phyloP scores from a whole-genome alignment of 192 early-diverging fungal genomes.

The Gonapodya sp. region DNA sequence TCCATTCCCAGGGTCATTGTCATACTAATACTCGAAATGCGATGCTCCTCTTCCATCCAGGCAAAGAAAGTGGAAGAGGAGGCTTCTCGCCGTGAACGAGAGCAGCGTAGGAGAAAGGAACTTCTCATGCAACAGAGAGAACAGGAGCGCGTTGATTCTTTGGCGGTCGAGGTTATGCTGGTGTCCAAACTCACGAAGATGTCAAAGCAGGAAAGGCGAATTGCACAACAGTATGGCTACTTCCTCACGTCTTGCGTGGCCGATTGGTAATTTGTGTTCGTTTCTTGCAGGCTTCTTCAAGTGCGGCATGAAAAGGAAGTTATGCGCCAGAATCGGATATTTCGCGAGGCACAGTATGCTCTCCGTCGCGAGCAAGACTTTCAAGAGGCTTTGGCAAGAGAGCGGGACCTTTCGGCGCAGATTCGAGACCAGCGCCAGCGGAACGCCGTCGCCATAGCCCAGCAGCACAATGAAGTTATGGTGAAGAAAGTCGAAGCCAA shows the following conservation, averaged over 20 bases:
- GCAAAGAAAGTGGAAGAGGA: constrained; percentile 37
- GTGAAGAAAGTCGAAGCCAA: constrained; percentile 25
- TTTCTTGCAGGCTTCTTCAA: constrained; percentile 29
- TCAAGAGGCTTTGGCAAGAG: constrained; percentile 38
- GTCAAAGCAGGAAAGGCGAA: constrained; percentile 52
- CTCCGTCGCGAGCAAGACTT: constrained; percentile 43
- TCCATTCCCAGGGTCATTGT: neutral
- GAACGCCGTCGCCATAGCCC: constrained; percentile 25
- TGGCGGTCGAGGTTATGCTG: constrained; percentile 31
- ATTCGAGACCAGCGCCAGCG: constrained; percentile 32
- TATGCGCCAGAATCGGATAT: constrained; percentile 38
- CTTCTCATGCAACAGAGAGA: constrained; percentile 33
- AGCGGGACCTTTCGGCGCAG: constrained; percentile 27
- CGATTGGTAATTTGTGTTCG: neutral
- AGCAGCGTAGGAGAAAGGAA: constrained; percentile 37
- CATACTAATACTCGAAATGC: no score
- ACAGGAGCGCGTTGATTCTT: constrained; percentile 33
- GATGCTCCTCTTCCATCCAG: constrained; percentile 17
- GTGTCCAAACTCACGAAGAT: constrained; percentile 34
- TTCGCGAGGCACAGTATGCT: constrained; percentile 43
- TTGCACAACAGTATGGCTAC: constrained; percentile 39
- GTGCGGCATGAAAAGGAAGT: constrained; percentile 47
- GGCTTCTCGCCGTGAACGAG: constrained; percentile 31
- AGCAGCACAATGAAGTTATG: constrained; percentile 41
- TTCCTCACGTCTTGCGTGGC: neutral